Percentiles rank a stretch among this genome's conserved stretches.
These are phyloP conservation scores for Pichia sp. DNA, from an alignment of 1,139 yeast species.

Conservation along the genomic window DNA sequence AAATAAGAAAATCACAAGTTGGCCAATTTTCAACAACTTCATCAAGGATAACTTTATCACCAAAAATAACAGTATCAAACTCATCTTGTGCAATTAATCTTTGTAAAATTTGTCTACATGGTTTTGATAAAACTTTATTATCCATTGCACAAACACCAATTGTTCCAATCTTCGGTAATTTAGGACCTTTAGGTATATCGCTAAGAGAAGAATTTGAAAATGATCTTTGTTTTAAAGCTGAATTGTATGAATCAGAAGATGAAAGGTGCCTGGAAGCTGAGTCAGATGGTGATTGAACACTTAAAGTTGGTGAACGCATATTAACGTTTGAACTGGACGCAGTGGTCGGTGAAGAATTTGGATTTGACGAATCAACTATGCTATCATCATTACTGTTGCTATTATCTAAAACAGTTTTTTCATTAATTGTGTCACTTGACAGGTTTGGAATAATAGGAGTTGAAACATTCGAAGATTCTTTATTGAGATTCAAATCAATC, in stretches of 20 bases:
- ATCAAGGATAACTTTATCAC: slow-evolving; percentile 93
- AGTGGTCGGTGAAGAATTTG: not conserved
- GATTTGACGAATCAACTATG: not conserved
- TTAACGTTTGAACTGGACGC: slow-evolving; percentile 2
- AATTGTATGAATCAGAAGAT: slow-evolving; percentile 11
- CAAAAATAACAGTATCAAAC: slow-evolving; percentile 93
- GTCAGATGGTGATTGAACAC: slow-evolving; percentile 5
- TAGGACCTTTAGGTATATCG: slow-evolving; percentile 34
- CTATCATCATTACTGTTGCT: not conserved
- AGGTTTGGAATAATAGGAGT: not conserved
- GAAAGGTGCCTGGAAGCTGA: slow-evolving; percentile 3
- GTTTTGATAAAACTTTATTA: slow-evolving; percentile 90
- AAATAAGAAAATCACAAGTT: slow-evolving; percentile 88
- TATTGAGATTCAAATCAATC: not conserved
- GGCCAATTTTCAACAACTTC: slow-evolving; percentile 97
- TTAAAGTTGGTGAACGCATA: slow-evolving; percentile 13
- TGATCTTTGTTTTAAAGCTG: slow-evolving; percentile 30
- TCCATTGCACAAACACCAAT: slow-evolving; percentile 99
- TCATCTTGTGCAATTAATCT: slow-evolving; percentile 88
- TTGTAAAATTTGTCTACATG: slow-evolving; percentile 86
- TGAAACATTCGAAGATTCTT: not conserved
- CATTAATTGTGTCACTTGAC: not conserved
- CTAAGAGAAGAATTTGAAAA: slow-evolving; percentile 35
- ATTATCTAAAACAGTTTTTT: not conserved
- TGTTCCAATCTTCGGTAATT: slow-evolving; percentile 74